Evolutionary conservation across 352 stramenopile genomes (phyloP).

Genomic region (Halophytophthora batemanensis): DNA sequence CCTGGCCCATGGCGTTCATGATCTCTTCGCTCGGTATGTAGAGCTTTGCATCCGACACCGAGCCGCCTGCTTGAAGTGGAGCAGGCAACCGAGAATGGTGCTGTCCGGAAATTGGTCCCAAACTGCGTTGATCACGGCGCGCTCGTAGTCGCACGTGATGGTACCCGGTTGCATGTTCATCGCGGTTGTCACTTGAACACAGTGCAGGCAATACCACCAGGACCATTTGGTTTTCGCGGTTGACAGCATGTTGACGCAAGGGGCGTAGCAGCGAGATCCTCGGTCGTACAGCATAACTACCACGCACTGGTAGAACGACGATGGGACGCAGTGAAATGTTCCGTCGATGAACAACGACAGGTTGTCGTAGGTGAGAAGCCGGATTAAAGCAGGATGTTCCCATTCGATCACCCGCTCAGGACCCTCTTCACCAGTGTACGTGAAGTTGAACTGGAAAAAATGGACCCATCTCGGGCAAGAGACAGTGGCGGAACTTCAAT

Average conservation of each 20-base stretch:
- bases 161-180: conserved; percentile 5
- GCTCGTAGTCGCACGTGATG: conserved; percentile 15
- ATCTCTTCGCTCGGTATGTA: conserved; percentile 7
- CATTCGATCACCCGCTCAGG: conserved; percentile 16
- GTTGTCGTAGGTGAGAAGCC: conserved; percentile 9
- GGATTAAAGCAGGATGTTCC: conserved; percentile 15
- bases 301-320: conserved; percentile 11
- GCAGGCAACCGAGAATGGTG: conserved; percentile 12
- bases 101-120: conserved; percentile 13
- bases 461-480: background rate
- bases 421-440: conserved; percentile 3
- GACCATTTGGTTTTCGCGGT: conserved; percentile 4
- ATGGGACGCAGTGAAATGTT: conserved; percentile 15
- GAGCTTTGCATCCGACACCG: conserved; percentile 11
- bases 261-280: conserved; percentile 3
- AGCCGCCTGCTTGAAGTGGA: conserved; percentile 26
- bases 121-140: conserved; percentile 10
- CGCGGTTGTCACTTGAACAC: background rate
- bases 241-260: conserved; percentile 3
- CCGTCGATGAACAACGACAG: conserved; percentile 26
- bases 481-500: conserved; percentile 13
- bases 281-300: conserved; percentile 22
- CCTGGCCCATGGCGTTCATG: background rate
- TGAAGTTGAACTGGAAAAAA: conserved; percentile 24
- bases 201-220: conserved; percentile 13